phyloP scores from a whole-genome alignment of 1,284 basidiomycete genomes.

The Laetiporus sulphureus region DNA sequence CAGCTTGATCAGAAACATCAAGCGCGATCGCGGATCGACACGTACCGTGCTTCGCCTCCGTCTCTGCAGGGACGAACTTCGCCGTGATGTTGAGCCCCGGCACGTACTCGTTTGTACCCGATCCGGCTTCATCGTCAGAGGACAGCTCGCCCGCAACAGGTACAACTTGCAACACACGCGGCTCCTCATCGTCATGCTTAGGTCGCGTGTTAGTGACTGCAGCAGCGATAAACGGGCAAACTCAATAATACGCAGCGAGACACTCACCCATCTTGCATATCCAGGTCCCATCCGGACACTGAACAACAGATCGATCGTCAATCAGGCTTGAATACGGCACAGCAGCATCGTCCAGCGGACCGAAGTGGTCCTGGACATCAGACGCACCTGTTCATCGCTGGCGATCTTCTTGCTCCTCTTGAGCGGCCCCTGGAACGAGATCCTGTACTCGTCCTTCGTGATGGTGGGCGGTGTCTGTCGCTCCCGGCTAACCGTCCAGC shows the following conservation, averaged over 20 bases:
- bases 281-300: slow-evolving; percentile 31
- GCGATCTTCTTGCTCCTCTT: slow-evolving; percentile 16
- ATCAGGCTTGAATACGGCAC: no score
- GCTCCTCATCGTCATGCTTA: slow-evolving; percentile 30
- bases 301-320: no score
- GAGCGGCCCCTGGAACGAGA: slow-evolving; percentile 23
- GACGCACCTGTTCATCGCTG: slow-evolving; percentile 22
- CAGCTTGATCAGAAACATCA: not conserved
- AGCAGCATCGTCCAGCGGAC: no score
- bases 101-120: slow-evolving; percentile 6
- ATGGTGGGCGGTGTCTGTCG: slow-evolving; percentile 26
- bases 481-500: slow-evolving; percentile 17
- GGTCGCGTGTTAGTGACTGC: slow-evolving; percentile 31
- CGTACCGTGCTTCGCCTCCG: slow-evolving; percentile 15
- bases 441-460: slow-evolving; percentile 24
- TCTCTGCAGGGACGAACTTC: slow-evolving; percentile 11
- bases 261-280: slow-evolving; percentile 28
- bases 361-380: no score
- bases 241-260: not conserved
- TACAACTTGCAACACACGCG: slow-evolving; percentile 33
- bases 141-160: slow-evolving; percentile 29
- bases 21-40: no score
- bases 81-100: slow-evolving; percentile 22
- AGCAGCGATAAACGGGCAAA: not conserved
- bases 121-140: slow-evolving; percentile 2